phyloP scores from a whole-genome alignment of 495 filamentous ascomycete species.

The Pseudomonodictys pantanalensis region DNA sequence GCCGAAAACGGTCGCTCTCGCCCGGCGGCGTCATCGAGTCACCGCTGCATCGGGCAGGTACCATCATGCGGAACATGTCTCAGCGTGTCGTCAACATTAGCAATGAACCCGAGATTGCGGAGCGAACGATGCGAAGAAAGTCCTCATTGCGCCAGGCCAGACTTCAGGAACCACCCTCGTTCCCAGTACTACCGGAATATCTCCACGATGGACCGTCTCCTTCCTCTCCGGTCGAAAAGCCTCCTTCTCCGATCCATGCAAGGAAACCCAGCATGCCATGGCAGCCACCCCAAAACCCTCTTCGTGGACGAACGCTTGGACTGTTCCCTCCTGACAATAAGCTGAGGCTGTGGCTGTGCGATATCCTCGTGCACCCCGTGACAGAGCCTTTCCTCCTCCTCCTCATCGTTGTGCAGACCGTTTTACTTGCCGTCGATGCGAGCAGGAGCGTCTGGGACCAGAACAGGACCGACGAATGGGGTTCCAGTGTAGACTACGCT shows the following conservation, averaged over 20 bases:
- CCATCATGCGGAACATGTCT: conserved; percentile 94
- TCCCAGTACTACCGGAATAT: conserved; percentile 57
- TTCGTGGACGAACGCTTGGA: conserved; percentile 82
- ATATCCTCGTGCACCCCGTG: conserved; percentile 79
- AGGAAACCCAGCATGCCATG: conserved; percentile 26
- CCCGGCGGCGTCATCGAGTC: conserved; percentile 62
- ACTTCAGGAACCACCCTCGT: conserved; percentile 54
- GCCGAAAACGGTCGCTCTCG: conserved; percentile 61
- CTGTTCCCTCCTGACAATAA: conserved; percentile 76
- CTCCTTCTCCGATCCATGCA: conserved; percentile 19
- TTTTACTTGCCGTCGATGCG: conserved; percentile 80
- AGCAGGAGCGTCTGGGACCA: conserved; percentile 62
- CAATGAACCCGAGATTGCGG: conserved; percentile 77
- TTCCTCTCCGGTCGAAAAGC: conserved; percentile 49
- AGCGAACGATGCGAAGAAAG: conserved; percentile 68
- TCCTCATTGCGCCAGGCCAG: conserved; percentile 55
- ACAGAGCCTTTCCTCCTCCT: conserved; percentile 85
- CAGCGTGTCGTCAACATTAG: conserved; percentile 97
- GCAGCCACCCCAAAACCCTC: conserved; percentile 67
- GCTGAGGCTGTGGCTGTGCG: conserved; percentile 72
- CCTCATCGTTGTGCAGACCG: conserved; percentile 82
- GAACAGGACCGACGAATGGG: conserved; percentile 58
- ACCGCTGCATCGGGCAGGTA: conserved; percentile 73
- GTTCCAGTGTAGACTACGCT: conserved; percentile 70
- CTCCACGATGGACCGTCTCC: conserved; percentile 53